Evolutionary conservation across 2,329 filamentous ascomycete genomes (phyloP), one percentile per base, ranked within the genome.

Genomic region (Chrysoporthe austroafricana): DNA sequence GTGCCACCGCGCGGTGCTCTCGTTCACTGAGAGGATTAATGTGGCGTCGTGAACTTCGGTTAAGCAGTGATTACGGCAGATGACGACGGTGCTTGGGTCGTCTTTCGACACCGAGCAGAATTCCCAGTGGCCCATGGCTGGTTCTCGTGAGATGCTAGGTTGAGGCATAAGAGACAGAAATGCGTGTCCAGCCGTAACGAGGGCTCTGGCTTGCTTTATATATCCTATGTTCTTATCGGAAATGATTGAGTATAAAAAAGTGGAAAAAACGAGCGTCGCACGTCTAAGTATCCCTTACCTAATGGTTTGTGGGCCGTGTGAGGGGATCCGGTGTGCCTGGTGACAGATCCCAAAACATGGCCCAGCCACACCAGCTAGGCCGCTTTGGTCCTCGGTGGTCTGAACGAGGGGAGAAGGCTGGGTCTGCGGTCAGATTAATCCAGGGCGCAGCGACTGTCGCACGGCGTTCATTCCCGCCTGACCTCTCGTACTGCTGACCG

Each of bases 61-160:
- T 11, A n/a, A n/a, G 13, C 21, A 9, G 42, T 61, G 59, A 14
- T 32, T 7, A 21, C 59, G 42, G 14, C 42, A 44, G 26, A 48
- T 61, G 43, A 61, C 59, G 18, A 61, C 36, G 43, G 59, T 61
- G 2, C 18, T 61, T 21, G 59, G 59, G 43, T 61, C 59, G 59
- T 61, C 59, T 36, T 61, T 61, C 42, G 59, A 61, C 11, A 61
- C 59, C 14, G 59, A 26, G 59, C 26, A 14, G 14, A 61, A 14
- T 8, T 18, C 21, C 59, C 59, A 61, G 43, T 61, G 43, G 2
- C 59, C 59, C 59, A 61, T 61, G 8, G n/a, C 59, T 18, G 59
- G 14, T 6, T 61, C 59, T 44, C 59, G 43, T 18, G 59, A 46
- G 43, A 61, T 61, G 59, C 59, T 61, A 34, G 59, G 59, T n/a